Evolutionary conservation across 768 basidiomycete species (phyloP), one percentile per base, ranked within the genome.

Genomic region (Pleurotus giganteus): DNA sequence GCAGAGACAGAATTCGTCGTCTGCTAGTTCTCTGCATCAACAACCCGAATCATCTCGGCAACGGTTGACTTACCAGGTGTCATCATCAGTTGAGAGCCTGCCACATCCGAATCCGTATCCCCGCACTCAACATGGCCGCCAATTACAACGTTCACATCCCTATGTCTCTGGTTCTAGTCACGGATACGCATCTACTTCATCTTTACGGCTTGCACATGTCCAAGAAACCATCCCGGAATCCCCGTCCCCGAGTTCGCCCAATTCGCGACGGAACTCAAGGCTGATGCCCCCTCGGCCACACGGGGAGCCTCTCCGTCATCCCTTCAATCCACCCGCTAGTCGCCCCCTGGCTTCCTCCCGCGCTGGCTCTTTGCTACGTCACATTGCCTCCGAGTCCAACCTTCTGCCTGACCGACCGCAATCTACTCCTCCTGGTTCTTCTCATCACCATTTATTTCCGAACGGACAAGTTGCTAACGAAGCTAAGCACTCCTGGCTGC

Each of bases 321-420:
- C 15, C 32, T 11, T 17, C 54, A 42, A 45, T 59, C 60, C 26
- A 34, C 52, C 57, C 44, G 52, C 43, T 58, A 37, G 53, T 70
- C 51, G 62, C 55, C 28, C 71, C 72, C 77, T 75, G 1, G 70
- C 65, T 19, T 76, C 80, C 8, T 79, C 79, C 23, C 80, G 81
- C 49, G 86, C 88, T 2, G 79, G 80, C 3, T 81, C 83, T 4
- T 85, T 89, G 63, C 78, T 91, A 9, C 82, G 88, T 28, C 88
- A 90, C 65, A 89, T 91, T 75, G 81, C 81, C 1, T 90, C 89
- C 32, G 62, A 55, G 45, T 47, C 52, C 19, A 41, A 34, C n/a
- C 27, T 53, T 13, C 41, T 28, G 9, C 49, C 49, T 34, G 62
- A 60, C 19, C 59, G 62, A 8, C 56, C 62, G 5, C 61, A 71